Conservation (phyloP, 2,329 filamentous ascomycete species). For the Aspergillus novoparasiticus region DNA sequence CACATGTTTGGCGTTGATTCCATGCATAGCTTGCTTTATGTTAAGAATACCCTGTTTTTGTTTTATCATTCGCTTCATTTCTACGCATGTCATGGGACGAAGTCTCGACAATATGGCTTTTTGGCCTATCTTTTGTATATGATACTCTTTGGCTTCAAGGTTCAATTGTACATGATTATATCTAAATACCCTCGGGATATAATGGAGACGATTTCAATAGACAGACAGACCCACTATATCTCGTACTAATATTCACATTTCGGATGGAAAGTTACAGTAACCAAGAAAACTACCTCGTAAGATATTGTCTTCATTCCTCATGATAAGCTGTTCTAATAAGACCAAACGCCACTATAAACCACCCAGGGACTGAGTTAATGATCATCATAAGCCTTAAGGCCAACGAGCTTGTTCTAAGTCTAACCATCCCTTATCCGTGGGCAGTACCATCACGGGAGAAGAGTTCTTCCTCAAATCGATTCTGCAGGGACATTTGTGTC, state of each 20-base stretch:
- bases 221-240: neutral
- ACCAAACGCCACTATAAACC: constrained; percentile 2
- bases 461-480: constrained; percentile 33
- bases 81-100: neutral
- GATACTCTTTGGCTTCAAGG: neutral
- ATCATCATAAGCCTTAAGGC: neutral
- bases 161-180: constrained; percentile 3
- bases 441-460: constrained; percentile 21
- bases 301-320: constrained; percentile 12
- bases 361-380: neutral
- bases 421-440: constrained; percentile 4
- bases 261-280: too few relatives aligned
- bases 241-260: neutral
- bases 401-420: neutral
- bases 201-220: neutral
- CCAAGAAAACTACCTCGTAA: neutral
- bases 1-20: constrained; percentile 2
- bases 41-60: constrained; percentile 9
- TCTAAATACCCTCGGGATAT: neutral
- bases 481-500: constrained; percentile 24
- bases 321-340: constrained; percentile 3
- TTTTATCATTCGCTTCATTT: constrained; percentile 2
- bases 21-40: constrained; percentile 4
- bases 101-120: neutral
- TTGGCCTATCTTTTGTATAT: neutral